Base-by-base conservation (phyloP, 2,329 filamentous ascomycete species). In the Alternaria sp. region DNA sequence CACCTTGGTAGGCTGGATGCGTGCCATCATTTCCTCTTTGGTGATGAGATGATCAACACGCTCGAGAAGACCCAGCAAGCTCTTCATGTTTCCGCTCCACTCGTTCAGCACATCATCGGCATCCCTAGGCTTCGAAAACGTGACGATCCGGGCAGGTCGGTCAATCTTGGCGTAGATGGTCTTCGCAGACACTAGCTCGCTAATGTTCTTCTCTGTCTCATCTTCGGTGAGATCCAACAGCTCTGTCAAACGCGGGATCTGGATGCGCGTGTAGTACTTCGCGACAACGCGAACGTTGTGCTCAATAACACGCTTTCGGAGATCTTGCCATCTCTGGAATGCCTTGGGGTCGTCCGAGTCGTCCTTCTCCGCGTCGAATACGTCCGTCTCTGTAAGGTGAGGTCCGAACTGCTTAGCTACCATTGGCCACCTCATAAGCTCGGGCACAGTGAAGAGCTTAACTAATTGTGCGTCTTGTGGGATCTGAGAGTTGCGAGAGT, bases 21-120 rank as follows among this genome's bases (percentile, higher is more conserved):
- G 87, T 41, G 95, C 95, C 95, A 99, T 99, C 95, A 99, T 99
- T 85, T 99, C 95, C 82, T 99, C 95, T 86, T 98, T 98, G 56
- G 96, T 99, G 75, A 99, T 99, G 73, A 99, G 85, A 80, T 99
- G 95, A 77, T 99, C 95, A 63, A 99, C 96, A 65, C 93, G 87
- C 85, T 97, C 93, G 75, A 97, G 77, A 56, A 94, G 82, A 11
- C 92, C 93, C 67, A 97, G 81, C 72, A 97, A 81, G 75, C 90
- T 94, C 89, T 95, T 96, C 93, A 97, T 98, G 80, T 97, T 97
- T 74, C 92, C 90, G 78, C 93, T 97, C 95, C 95, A 99, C 81
- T 99, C 95, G 76, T 99, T 99, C 75, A 99, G 83, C 54, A 97
- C 89, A 80, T 99, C 95, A 76, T 99, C 95, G 1, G 94, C 93